A percentile compares a stretch with the other conserved stretches of the same genome.
Evolutionary conservation across 495 filamentous ascomycete genomes (phyloP).

Genomic region (Penicillium roqueforti): DNA sequence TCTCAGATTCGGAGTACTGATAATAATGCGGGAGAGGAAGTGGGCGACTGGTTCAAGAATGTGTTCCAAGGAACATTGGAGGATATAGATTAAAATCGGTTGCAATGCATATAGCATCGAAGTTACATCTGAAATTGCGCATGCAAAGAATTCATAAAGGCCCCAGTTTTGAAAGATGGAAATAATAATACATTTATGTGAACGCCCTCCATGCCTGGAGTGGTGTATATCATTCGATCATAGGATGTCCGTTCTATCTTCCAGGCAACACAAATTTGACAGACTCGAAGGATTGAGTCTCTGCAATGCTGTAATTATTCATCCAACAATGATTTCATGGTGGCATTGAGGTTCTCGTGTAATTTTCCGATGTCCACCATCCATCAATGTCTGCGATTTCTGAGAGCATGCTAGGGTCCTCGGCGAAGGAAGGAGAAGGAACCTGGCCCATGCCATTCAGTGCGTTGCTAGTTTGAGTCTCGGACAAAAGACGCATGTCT

Average conservation of each 20-base stretch:
- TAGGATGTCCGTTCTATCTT: neutral
- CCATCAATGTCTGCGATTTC: slow-evolving; percentile 37
- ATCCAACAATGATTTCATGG: neutral
- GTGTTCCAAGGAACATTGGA: slow-evolving; percentile 15
- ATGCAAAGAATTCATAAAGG: neutral
- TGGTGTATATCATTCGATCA: neutral
- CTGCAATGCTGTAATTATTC: neutral
- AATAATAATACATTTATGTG: neutral
- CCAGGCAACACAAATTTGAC: neutral
- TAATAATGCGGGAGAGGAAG: slow-evolving; percentile 5
- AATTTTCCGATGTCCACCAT: slow-evolving; percentile 35
- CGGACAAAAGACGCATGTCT: slow-evolving; percentile 32
- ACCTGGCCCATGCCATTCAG: slow-evolving; percentile 4
- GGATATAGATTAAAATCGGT: slow-evolving; percentile 1
- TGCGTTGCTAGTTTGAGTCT: slow-evolving; percentile 13
- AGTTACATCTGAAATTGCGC: neutral
- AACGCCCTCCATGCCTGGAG: neutral
- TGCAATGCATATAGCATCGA: neutral
- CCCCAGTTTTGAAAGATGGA: neutral
- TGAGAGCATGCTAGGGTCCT: slow-evolving; percentile 27
- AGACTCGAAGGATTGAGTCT: neutral
- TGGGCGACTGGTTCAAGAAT: slow-evolving; percentile 21
- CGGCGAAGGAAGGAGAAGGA: slow-evolving; percentile 20
- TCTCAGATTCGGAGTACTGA: neutral
- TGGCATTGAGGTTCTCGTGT: neutral